Conservation (phyloP, 768 basidiomycete genomes). For the Suillus decipiens region DNA sequence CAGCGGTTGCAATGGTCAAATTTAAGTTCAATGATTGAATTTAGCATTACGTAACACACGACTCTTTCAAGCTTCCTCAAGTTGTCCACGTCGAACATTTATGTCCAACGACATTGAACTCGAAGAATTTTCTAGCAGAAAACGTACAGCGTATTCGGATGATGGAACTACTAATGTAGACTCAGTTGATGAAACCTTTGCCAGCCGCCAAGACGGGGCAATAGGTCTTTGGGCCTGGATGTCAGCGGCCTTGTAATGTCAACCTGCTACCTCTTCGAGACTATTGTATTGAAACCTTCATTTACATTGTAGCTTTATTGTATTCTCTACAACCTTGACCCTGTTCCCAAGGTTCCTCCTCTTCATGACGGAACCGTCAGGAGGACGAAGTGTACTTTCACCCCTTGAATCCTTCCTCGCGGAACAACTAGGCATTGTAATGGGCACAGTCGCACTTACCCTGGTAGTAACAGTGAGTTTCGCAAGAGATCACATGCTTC, state of each 20-base stretch:
- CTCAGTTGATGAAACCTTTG: constrained; percentile 12
- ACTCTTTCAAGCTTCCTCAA: not conserved
- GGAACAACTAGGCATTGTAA: constrained; percentile 63
- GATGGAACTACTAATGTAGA: constrained; percentile 15
- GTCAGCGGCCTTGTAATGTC: constrained; percentile 23
- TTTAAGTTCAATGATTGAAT: not conserved
- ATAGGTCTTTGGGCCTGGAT: constrained; percentile 42
- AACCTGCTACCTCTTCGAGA: constrained; percentile 1
- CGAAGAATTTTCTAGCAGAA: constrained; percentile 35
- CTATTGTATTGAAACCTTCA: not conserved
- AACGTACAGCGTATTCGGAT: constrained; percentile 12
- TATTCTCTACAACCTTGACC: constrained; percentile 40
- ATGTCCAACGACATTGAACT: constrained; percentile 43
- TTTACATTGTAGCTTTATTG: constrained; percentile 31
- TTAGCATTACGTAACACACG: not conserved
- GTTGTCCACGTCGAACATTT: not conserved
- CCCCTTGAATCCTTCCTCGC: constrained; percentile 70
- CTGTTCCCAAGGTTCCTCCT: constrained; percentile 66
- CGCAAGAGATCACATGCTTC: constrained; percentile 20
- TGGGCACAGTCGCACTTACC: constrained; percentile 54
- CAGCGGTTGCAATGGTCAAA: not conserved
- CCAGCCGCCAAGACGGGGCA: constrained; percentile 27
- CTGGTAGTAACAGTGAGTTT: constrained; percentile 56
- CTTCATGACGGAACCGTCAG: constrained; percentile 57
- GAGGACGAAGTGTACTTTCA: constrained; percentile 50